These are phyloP conservation scores for Coffea canephora DNA, from an alignment of 257 asterid species.

Conservation along the genomic window DNA sequence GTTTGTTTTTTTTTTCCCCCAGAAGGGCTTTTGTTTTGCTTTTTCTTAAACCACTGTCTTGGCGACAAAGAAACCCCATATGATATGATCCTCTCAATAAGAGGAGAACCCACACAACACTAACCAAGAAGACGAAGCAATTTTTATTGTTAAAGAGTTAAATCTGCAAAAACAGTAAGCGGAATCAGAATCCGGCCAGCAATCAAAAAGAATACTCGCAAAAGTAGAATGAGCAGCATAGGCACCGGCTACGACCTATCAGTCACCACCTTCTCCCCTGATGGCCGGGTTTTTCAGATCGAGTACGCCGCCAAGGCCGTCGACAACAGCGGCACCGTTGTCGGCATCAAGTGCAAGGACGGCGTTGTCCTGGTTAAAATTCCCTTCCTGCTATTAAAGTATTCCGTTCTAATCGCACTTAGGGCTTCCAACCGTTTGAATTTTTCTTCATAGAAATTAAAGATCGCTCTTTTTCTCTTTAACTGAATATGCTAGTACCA, in stretches of 20 bases:
- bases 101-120: too few species aligned
- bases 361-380: constrained; percentile 70
- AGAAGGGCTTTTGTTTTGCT: too few species aligned
- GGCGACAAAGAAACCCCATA: constrained; percentile 5
- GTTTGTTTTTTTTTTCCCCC: too few species aligned
- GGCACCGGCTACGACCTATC: constrained; percentile 96
- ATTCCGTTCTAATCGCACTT: background rate
- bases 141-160: too few species aligned
- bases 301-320: constrained; percentile 96
- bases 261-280: constrained; percentile 95
- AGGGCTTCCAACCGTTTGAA: constrained; percentile 19
- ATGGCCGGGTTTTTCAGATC: constrained; percentile 96
- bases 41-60: constrained; percentile 6
- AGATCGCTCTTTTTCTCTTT: constrained; percentile 10
- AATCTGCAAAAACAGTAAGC: too few species aligned
- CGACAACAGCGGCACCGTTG: constrained; percentile 89
- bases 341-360: constrained; percentile 89
- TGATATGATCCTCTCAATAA: too few species aligned
- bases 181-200: too few species aligned
- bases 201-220: background rate
- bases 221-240: constrained; percentile 66
- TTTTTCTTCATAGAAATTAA: background rate
- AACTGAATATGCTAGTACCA: background rate
- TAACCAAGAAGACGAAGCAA: too few species aligned
- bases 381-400: background rate